Evolutionary conservation across 1,284 basidiomycete species (phyloP).

Genomic region (Apiotrichum brassicae): DNA sequence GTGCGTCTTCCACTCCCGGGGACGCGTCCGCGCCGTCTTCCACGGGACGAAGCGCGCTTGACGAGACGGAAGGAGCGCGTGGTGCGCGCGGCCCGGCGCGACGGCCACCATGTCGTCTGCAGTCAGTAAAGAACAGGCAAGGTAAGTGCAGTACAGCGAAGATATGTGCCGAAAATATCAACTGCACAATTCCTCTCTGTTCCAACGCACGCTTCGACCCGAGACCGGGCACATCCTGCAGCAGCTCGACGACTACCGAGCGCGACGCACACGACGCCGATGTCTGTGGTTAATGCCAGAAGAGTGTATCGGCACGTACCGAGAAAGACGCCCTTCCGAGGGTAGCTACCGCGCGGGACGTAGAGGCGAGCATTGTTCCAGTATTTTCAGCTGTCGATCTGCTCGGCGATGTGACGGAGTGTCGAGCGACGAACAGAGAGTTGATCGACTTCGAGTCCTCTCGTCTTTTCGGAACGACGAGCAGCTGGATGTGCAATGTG

Average conservation of each 20-base stretch:
- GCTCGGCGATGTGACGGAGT: no score
- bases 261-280: no score
- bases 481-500: no score
- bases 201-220: constrained; percentile 22
- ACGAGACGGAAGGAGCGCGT: constrained; percentile 30
- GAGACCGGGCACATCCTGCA: constrained; percentile 30
- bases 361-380: constrained; percentile 34
- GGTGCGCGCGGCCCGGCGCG: constrained; percentile 30
- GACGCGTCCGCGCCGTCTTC: constrained; percentile 10
- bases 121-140: constrained; percentile 55
- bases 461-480: no score
- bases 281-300: no score
- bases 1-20: background rate
- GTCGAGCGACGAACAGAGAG: no score
- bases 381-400: no score
- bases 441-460: no score
- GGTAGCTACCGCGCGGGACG: constrained; percentile 20
- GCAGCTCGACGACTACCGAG: constrained; percentile 32
- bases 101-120: constrained; percentile 35
- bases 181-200: no score
- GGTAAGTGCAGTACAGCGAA: constrained; percentile 48
- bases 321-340: constrained; percentile 13
- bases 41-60: constrained; percentile 29
- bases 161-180: background rate
- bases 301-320: constrained; percentile 3